Evolutionary conservation across 2,329 filamentous ascomycete genomes (phyloP), one percentile per base, ranked within the genome.

Genomic region (Penicillium sp.): DNA sequence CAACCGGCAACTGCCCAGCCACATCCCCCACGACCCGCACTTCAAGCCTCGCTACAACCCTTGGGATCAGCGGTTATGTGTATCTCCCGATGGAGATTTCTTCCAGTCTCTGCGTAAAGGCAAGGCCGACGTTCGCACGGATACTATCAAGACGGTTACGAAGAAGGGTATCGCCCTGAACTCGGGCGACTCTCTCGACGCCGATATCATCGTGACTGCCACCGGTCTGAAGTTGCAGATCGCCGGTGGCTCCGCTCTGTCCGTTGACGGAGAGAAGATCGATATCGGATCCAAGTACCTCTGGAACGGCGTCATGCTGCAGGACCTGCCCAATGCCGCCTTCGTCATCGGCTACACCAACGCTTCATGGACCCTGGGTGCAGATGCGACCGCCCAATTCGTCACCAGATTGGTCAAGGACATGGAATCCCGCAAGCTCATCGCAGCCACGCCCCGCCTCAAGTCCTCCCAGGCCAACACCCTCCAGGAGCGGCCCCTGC

Each of bases 21-120:
- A 74, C 16, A 69, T 84, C 31, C 77, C 82, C 2, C 68, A 80
- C 36, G 79, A 86, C 48, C 78, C 81, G 1, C 82, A 89, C 66
- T 89, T 89, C 69, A 81, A 79, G 6, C 86, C 86, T 0, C 68
- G 66, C 2, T 88, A 89, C 61, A 78, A 81, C 35, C 85, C 85
- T 0, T 86, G 88, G 78, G 80, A 90, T 48, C 89, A 95, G 68
- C 82, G 90, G 0, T 74, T 94, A 7, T 94, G 90, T 62, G 74
- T 90, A 53, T 85, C 74, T n/a, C 80, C 81, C 0, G 77, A 83
- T 49, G 80, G 79, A 18, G 82, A 85, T 63, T 84, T 84, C 66
- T 85, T 81, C 72, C 65, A 75, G 20, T 70, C 73, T 30, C 71
- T 85, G 16, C 74, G 75, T 14, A 63, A 69, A 1, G 81, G 80